Evolutionary conservation across 129 eudicot species (phyloP), one percentile per base, ranked within the genome.

Genomic region (Cynara cardunculus): DNA sequence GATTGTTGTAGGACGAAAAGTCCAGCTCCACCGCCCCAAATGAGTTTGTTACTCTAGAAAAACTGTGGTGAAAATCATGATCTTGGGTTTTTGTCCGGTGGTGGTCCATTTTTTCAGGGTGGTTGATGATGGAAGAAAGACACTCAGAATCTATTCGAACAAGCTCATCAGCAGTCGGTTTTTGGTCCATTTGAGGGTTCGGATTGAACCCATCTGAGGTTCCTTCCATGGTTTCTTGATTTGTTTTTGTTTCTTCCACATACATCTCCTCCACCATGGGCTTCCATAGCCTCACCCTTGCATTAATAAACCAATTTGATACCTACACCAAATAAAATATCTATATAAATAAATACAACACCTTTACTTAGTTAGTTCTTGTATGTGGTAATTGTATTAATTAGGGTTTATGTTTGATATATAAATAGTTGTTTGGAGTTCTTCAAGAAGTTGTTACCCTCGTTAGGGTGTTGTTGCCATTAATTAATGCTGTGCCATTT

Each of bases 191-290:
- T 22, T 73, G 84, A 2, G 26, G 80, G 71, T 80, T 79, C 25
- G 25, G 87, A 31, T 71, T 75, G 11, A 69, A 69, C 49, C 80
- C 93, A 61, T 88, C 87, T 1, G 87, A 72, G 32, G 87, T 75
- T 69, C 88, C 78, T 78, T 86, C 77, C 22, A 76, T 75, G 81
- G 82, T 73, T 25, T 90, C 93, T 83, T 83, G 86, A 31, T 78
- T 78, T 71, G 89, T 93, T 82, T 93, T 91, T 22, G 86, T 87
- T 84, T 96, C 99, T 85, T 96, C 99, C 46, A 87, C 32, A 86
- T 96, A 96, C 99, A 96, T 96, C 70, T 96, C 95, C 78, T 96
- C 99, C 71, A 96, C 98, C 99, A 96, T 96, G 22, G 99, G 99
- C 74, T 96, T 96, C 99, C 99, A 96, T 12, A 96, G 93, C 80